phyloP scores from a whole-genome alignment of 768 basidiomycete species.

The Boletus subcaerulescens region DNA sequence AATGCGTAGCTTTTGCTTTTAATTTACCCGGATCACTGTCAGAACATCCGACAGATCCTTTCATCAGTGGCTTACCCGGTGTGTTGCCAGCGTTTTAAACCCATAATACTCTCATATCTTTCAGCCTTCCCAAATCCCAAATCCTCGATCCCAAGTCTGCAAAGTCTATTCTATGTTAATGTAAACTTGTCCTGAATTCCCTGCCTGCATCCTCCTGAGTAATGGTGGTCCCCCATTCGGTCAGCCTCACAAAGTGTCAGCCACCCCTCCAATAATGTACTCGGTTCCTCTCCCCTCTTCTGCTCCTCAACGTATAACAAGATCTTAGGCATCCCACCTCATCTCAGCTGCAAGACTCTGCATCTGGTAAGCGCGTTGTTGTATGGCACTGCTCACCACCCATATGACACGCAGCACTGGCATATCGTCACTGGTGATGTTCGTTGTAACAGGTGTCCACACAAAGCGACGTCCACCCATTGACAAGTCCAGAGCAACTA shows the following conservation, averaged over 20 bases:
- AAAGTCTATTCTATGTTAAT: too few species aligned
- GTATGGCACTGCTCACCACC: conserved; percentile 2
- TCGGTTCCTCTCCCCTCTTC: neutral
- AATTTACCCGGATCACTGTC: too few species aligned
- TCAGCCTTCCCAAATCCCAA: too few species aligned
- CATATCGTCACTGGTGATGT: conserved; percentile 14
- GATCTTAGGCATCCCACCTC: neutral
- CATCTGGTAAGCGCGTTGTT: conserved; percentile 9
- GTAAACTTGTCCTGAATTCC: too few species aligned
- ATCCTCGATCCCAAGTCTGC: too few species aligned
- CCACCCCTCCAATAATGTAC: conserved; percentile 1
- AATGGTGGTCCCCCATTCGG: neutral
- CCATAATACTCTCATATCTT: too few species aligned
- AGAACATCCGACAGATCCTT: too few species aligned
- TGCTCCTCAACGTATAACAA: neutral
- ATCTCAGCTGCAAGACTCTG: neutral
- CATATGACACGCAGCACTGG: conserved; percentile 16
- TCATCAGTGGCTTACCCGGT: too few species aligned
- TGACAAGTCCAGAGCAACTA: neutral
- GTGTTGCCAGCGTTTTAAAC: too few species aligned
- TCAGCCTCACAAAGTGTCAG: conserved; percentile 21
- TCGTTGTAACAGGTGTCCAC: conserved; percentile 22
- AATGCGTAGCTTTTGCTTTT: too few species aligned
- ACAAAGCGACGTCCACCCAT: conserved; percentile 18
- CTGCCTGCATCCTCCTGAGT: too few species aligned